Evolutionary conservation across 495 filamentous ascomycete species (phyloP).

Genomic region (Ramalina intermedia): DNA sequence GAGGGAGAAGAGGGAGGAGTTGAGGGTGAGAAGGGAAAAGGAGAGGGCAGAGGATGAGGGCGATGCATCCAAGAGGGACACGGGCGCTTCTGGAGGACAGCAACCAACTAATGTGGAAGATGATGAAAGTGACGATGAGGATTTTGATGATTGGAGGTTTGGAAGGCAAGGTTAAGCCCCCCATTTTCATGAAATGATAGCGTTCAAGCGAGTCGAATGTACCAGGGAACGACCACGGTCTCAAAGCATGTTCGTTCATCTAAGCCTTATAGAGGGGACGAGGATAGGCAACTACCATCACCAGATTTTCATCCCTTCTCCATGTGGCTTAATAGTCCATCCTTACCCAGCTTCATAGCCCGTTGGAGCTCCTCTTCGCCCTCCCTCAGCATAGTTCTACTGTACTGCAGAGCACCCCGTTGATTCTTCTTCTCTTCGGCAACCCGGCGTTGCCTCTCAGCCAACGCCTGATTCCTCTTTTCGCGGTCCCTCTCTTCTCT

Average conservation of each 20-base stretch:
- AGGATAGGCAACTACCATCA: background rate
- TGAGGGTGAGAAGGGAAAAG: slow-evolving; percentile 45
- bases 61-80: slow-evolving; percentile 11
- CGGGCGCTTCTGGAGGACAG: slow-evolving; percentile 24
- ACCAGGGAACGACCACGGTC: background rate
- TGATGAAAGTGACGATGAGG: slow-evolving; percentile 44
- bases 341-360: slow-evolving; percentile 64
- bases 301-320: slow-evolving; percentile 10
- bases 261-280: background rate
- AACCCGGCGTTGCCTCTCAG: slow-evolving; percentile 57
- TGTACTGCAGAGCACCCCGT: slow-evolving; percentile 46
- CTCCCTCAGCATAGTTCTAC: slow-evolving; percentile 54
- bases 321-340: slow-evolving; percentile 53
- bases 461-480: slow-evolving; percentile 53
- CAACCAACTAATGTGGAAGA: slow-evolving; percentile 34
- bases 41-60: slow-evolving; percentile 25
- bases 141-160: slow-evolving; percentile 50
- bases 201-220: background rate
- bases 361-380: slow-evolving; percentile 65
- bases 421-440: slow-evolving; percentile 60
- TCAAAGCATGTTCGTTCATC: background rate
- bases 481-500: slow-evolving; percentile 49
- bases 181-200: slow-evolving; percentile 18
- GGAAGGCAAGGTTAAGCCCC: slow-evolving; percentile 32
- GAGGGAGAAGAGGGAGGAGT: slow-evolving; percentile 52